Evolutionary conservation across 345 rosid genomes (phyloP).

Genomic region (Bruguiera parviflora): DNA sequence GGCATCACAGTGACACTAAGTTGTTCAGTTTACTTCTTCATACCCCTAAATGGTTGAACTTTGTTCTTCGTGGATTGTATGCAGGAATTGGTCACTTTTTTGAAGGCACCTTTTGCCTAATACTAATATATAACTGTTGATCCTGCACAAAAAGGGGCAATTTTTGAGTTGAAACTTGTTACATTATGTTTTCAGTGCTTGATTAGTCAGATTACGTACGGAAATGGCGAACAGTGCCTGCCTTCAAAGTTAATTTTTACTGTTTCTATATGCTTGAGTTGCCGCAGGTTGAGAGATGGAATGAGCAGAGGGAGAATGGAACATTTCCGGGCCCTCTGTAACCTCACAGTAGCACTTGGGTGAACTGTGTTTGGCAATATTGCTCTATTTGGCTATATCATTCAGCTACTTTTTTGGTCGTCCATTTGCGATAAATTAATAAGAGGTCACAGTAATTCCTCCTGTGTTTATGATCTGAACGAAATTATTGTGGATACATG

Average conservation of each 20-base stretch:
- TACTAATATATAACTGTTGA: too few species aligned
- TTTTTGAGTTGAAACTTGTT: background rate
- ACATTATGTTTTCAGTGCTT: background rate
- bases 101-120: too few species aligned
- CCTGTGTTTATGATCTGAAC: background rate
- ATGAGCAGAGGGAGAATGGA: conserved; percentile 83
- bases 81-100: too few species aligned
- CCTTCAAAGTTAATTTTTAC: background rate
- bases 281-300: conserved; percentile 68
- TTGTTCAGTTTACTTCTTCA: too few species aligned
- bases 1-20: too few species aligned
- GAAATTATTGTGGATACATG: background rate
- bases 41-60: too few species aligned
- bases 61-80: too few species aligned
- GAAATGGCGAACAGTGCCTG: background rate
- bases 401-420: background rate
- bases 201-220: background rate
- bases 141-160: too few species aligned
- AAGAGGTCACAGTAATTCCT: background rate
- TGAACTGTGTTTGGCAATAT: background rate
- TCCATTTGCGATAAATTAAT: background rate
- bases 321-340: conserved; percentile 82
- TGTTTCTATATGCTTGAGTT: background rate
- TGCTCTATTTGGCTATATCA: background rate
- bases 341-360: conserved; percentile 2